Evolutionary conservation across 1,284 basidiomycete genomes (phyloP), one percentile per base, ranked within the genome.

Genomic region (Singerocomus inundabilis): DNA sequence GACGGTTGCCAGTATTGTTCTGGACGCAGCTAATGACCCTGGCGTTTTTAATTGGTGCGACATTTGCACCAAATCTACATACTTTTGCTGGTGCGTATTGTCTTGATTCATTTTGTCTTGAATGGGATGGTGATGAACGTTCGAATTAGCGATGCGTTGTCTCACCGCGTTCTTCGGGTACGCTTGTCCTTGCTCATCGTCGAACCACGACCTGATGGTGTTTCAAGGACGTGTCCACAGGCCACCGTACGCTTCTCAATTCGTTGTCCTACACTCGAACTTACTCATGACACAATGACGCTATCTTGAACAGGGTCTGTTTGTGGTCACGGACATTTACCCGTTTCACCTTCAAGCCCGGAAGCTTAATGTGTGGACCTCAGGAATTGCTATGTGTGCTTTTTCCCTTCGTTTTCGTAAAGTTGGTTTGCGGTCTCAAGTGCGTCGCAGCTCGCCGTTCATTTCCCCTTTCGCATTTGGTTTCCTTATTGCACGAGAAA

Each of bases 261-360:
- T 7, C 13, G 18, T 21, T 10, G 4, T 29, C 36, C 1, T 11
- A 16, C n/a, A n/a, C n/a, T n/a, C n/a, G n/a, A 48, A 28, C n/a
- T 26, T 16, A 1, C 6, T 36, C 46, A 15, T 57, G 30, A 61
- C n/a, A n/a, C n/a, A n/a, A n/a, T n/a, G n/a, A 38, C 5, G 3
- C 39, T 30, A 11, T 21, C 46, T 39, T 21, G 2, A 42, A 41
- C 47, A 84, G 84, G 85, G 84, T 42, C 70, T 87, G 2, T 85
- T 80, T 55, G 69, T 84, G 16, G 75, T 86, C 51, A 80, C 81
- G 6, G 86, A 88, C 57, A 70, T 89, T 49, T 88, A 79, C 63
- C 85, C 86, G 2, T 88, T 88, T 72, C 85, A 89, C 57, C 68
- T 85, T 21, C 86, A 88, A 62, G 85, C 86, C 25, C 77, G 84